These are phyloP conservation scores for Hypoxylon sp. DNA, from an alignment of 2,329 filamentous ascomycete species.

Conservation along the genomic window DNA sequence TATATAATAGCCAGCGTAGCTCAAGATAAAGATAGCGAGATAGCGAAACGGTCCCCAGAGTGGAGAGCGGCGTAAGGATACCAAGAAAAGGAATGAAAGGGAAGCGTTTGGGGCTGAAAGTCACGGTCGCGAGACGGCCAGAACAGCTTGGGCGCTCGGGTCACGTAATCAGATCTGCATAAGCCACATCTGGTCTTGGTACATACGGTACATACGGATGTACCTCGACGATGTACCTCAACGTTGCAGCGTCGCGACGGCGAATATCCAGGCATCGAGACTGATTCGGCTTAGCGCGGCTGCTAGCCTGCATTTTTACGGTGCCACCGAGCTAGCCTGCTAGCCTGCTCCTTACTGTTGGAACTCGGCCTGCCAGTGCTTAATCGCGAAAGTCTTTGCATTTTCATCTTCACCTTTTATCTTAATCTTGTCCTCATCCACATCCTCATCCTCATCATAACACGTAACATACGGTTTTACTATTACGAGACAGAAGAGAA, in stretches of 20 bases:
- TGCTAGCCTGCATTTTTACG: constrained; percentile 14
- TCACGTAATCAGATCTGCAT: constrained; percentile 13
- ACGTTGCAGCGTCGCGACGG: not conserved
- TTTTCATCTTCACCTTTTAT: constrained; percentile 16
- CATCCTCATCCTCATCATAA: too few species aligned
- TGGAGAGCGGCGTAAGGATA: constrained; percentile 24
- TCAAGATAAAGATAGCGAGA: constrained; percentile 6
- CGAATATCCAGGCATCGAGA: not conserved
- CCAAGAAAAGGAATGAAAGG: constrained; percentile 25
- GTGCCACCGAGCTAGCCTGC: constrained; percentile 10
- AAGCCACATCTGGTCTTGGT: not conserved
- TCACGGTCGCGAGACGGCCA: not conserved
- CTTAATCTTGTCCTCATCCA: too few species aligned
- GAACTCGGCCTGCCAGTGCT: too few species aligned
- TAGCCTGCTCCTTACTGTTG: constrained; percentile 11
- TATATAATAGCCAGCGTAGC: too few species aligned
- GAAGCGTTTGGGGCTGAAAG: constrained; percentile 8
- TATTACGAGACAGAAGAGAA: not conserved
- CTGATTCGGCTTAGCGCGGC: constrained; percentile 12
- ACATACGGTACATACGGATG: not conserved
- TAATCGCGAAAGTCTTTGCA: constrained; percentile 23
- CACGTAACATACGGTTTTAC: constrained; percentile 7
- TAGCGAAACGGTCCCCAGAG: constrained; percentile 14
- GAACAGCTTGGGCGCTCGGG: not conserved
- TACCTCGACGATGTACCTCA: too few species aligned